Base-by-base conservation (phyloP, 2,329 filamentous ascomycete species). In the Daldinia sp. region DNA sequence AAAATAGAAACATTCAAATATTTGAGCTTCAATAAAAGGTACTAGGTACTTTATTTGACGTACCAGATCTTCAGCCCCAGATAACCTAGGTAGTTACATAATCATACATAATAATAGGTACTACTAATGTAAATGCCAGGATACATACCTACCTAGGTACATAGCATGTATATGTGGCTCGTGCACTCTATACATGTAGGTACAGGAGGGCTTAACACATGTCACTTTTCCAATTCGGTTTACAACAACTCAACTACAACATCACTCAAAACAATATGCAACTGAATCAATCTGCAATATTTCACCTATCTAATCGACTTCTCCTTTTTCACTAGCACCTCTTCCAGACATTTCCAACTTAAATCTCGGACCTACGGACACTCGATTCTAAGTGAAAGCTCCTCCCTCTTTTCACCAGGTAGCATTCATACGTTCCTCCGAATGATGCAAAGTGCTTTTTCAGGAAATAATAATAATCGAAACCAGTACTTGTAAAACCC, bases 401-500 rank as follows among this genome's bases (percentile, higher is more conserved):
- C 13, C 13, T 51, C 46, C 26, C 26, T 51, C 26, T 6, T 23
- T 23, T 23, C 33, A 28, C 15, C n/a, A n/a, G n/a, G n/a, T n/a
- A 7, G 13, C 15, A 12, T 33, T 6, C 46, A 18, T 26, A 51
- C 5, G n/a, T 33, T 33, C 46, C 26, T 51, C 46, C 15, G 15
- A 33, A 51, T 33, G 26, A 51, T 33, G 26, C 46, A 33, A 39
- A 6, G 30, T 23, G 23, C 9, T 30, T 30, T 10, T 37, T 26
- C 18, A n/a, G n/a, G 12, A n/a, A 54, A 33, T 2, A 35, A 35
- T 2, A 35, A 35, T 54, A 42, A 41, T 67, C 51, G n/a, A 61
- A 64, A 41, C 44, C 30, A 39, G 23, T 60, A 59, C 50, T 60
- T 56, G 9, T 54, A 58, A 53, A 53, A 42, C 35, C 33, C n/a